Evolutionary conservation across 768 basidiomycete genomes (phyloP).

Genomic region (Tricholoma terreum): DNA sequence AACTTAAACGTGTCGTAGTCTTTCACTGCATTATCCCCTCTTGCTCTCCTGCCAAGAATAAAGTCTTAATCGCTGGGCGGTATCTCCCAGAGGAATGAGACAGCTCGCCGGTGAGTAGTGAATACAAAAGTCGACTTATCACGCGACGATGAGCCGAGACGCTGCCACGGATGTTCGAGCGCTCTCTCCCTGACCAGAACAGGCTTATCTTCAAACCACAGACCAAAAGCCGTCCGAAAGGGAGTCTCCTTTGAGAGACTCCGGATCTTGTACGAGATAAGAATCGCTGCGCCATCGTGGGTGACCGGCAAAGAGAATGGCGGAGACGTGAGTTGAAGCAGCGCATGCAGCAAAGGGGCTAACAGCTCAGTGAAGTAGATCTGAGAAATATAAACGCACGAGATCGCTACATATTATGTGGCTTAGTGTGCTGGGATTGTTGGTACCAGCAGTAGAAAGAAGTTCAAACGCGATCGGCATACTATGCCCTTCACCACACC

Average conservation of each 20-base stretch:
- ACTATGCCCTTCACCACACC: constrained; percentile 58
- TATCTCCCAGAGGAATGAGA: constrained; percentile 56
- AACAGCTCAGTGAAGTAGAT: constrained; percentile 85
- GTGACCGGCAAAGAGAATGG: constrained; percentile 28
- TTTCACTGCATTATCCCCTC: constrained; percentile 41
- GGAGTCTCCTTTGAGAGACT: constrained; percentile 67
- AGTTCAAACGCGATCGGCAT: constrained; percentile 38
- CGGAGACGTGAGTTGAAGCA: constrained; percentile 67
- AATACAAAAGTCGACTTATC: constrained; percentile 61
- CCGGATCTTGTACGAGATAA: constrained; percentile 77
- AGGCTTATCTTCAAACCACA: constrained; percentile 69
- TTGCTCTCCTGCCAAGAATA: constrained; percentile 54
- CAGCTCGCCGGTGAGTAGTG: constrained; percentile 51
- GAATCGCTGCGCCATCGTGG: constrained; percentile 22
- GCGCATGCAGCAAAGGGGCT: constrained; percentile 69
- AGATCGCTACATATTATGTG: constrained; percentile 85
- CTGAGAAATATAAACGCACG: constrained; percentile 45
- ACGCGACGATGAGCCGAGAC: constrained; percentile 34
- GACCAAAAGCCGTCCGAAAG: constrained; percentile 79
- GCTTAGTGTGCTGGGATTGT: constrained; percentile 33
- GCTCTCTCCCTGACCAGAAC: constrained; percentile 37
- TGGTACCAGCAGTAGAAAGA: constrained; percentile 1
- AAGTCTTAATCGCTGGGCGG: constrained; percentile 53
- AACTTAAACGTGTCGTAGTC: constrained; percentile 70
- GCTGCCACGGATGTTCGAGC: constrained; percentile 31